phyloP scores from a whole-genome alignment of 2,329 filamentous ascomycete species.

The Rhytidhysteron rufulum region DNA sequence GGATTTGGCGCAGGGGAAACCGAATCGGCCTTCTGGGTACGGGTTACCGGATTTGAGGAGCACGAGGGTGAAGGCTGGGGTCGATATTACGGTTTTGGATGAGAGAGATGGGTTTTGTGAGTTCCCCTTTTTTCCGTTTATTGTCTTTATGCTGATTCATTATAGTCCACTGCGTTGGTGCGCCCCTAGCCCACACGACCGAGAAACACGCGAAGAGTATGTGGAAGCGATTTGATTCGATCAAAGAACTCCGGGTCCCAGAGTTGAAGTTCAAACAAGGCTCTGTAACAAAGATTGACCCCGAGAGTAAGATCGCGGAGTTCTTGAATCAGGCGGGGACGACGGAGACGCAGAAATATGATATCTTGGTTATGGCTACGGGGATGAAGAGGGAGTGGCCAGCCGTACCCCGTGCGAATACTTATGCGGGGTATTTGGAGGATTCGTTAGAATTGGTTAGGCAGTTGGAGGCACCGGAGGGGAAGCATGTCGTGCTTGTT shows the following conservation, averaged over 20 bases:
- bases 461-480: constrained; percentile 21
- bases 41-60: constrained; percentile 32
- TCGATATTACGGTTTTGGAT: constrained; percentile 72
- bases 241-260: constrained; percentile 61
- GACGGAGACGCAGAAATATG: constrained; percentile 52
- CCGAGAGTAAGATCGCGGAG: constrained; percentile 55
- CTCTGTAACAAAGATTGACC: constrained; percentile 59
- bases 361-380: constrained; percentile 71
- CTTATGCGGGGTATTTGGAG: constrained; percentile 58
- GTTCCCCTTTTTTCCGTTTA: constrained; percentile 23
- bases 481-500: constrained; percentile 59
- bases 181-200: constrained; percentile 66
- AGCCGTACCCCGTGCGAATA: constrained; percentile 65
- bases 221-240: constrained; percentile 67
- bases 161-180: constrained; percentile 70
- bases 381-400: constrained; percentile 69
- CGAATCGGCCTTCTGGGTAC: constrained; percentile 47
- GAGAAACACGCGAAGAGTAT: constrained; percentile 60
- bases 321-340: constrained; percentile 49
- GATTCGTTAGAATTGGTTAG: constrained; percentile 60
- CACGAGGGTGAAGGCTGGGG: constrained; percentile 45
- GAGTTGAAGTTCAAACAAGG: constrained; percentile 65
- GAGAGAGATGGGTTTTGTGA: constrained; percentile 80
- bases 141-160: constrained; percentile 14
- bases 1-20: constrained; percentile 58